phyloP scores from a whole-genome alignment of 1,284 basidiomycete species.

The Sparassis latifolia region DNA sequence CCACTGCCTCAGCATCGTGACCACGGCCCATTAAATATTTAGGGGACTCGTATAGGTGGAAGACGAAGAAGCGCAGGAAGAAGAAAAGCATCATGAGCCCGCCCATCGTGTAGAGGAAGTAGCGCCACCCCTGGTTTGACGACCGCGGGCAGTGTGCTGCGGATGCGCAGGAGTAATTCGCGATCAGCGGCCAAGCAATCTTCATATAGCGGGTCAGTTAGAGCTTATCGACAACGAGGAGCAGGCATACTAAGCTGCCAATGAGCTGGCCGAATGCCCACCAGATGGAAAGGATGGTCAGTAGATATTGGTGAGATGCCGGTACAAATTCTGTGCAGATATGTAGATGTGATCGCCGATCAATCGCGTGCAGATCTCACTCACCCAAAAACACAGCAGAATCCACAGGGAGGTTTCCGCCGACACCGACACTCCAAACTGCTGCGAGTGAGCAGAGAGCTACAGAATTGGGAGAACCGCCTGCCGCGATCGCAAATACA shows the following conservation, averaged over 20 bases:
- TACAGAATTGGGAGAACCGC: slow-evolving; percentile 47
- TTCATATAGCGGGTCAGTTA: slow-evolving; percentile 15
- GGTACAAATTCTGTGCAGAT: slow-evolving; percentile 45
- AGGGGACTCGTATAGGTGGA: slow-evolving; percentile 70
- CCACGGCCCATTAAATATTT: slow-evolving; percentile 74
- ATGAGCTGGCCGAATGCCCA: slow-evolving; percentile 61
- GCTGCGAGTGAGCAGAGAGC: slow-evolving; percentile 49
- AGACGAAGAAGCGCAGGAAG: slow-evolving; percentile 64
- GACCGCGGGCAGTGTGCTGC: slow-evolving; percentile 35
- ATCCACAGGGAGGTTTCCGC: slow-evolving; percentile 73
- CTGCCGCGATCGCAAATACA: slow-evolving; percentile 58
- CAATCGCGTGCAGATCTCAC: slow-evolving; percentile 7
- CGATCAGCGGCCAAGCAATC: slow-evolving; percentile 64
- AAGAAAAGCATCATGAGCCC: slow-evolving; percentile 60
- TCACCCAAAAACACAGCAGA: slow-evolving; percentile 72
- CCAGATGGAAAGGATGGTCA: slow-evolving; percentile 59
- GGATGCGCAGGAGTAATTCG: slow-evolving; percentile 50
- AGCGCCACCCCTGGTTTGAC: slow-evolving; percentile 69
- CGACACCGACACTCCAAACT: slow-evolving; percentile 59
- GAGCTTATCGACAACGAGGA: background rate
- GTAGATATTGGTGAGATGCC: slow-evolving; percentile 53
- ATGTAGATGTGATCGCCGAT: slow-evolving; percentile 1
- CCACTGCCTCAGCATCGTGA: slow-evolving; percentile 64
- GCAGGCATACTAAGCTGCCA: slow-evolving; percentile 42
- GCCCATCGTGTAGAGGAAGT: slow-evolving; percentile 57